phyloP scores from a whole-genome alignment of 1,284 basidiomycete genomes.

The Pulveroboletus ridleyi region DNA sequence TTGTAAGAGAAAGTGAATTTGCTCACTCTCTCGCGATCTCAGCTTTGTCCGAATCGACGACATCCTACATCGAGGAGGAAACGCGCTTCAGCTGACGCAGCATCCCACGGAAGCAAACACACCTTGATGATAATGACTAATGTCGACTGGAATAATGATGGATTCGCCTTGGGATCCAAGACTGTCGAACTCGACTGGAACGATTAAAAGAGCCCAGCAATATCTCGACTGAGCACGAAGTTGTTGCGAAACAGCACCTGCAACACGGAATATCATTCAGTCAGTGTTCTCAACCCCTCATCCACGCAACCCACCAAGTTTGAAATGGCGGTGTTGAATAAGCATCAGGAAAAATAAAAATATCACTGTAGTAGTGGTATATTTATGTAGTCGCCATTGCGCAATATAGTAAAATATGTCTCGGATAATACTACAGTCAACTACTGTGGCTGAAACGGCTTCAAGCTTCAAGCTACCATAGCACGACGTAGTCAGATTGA shows the following conservation, averaged over 20 bases:
- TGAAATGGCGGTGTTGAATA: constrained; percentile 70
- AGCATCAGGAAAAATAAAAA: constrained; percentile 4
- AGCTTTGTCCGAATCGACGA: constrained; percentile 57
- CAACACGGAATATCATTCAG: not conserved
- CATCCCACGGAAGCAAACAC: too few species aligned
- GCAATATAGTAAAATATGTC: too few species aligned
- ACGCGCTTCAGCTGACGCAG: too few species aligned
- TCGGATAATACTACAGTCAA: too few species aligned
- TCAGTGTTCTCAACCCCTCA: too few species aligned
- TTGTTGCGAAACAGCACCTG: constrained; percentile 71
- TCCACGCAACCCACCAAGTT: constrained; percentile 50
- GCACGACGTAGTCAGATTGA: too few species aligned
- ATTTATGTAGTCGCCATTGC: too few species aligned
- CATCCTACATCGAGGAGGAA: constrained; percentile 43
- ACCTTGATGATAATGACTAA: constrained; percentile 65
- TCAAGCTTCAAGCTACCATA: too few species aligned
- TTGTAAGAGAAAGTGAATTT: too few species aligned
- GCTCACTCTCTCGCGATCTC: constrained; percentile 63
- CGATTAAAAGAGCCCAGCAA: constrained; percentile 64
- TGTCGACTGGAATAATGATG: constrained; percentile 61
- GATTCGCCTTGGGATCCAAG: constrained; percentile 62
- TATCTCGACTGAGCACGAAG: constrained; percentile 64
- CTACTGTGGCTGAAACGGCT: too few species aligned
- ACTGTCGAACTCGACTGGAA: constrained; percentile 68
- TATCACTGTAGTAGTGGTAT: too few species aligned